Percentiles rank a stretch among this genome's conserved stretches.
Evolutionary conservation across 176 grass and related monocot species (phyloP).

Genomic region (Microstegium vimineum): DNA sequence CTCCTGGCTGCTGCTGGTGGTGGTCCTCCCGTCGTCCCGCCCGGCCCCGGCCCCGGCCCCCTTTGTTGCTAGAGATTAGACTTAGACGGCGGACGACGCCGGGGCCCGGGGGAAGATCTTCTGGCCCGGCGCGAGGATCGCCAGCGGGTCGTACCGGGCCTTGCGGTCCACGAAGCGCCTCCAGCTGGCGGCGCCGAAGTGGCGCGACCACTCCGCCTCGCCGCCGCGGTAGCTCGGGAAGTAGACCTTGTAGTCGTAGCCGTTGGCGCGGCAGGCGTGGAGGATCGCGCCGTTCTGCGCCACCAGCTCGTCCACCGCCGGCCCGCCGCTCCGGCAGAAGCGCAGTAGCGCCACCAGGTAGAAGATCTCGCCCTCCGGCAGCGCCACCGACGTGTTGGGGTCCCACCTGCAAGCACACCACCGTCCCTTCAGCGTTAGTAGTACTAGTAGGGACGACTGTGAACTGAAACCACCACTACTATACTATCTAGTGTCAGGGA

Average conservation of each 20-base stretch:
- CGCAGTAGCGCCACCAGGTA: conserved; percentile 95
- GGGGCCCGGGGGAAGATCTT: conserved; percentile 59
- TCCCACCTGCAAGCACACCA: conserved; percentile 68
- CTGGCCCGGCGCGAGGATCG: conserved; percentile 79
- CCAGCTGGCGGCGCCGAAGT: conserved; percentile 69
- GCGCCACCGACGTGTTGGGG: conserved; percentile 60
- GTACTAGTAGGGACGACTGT: no score
- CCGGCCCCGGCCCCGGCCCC: no score
- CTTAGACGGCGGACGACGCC: not conserved
- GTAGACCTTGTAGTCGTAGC: conserved; percentile 90
- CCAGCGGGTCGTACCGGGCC: conserved; percentile 65
- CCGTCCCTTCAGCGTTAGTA: no score
- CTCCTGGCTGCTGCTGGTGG: not conserved
- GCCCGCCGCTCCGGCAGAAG: conserved; percentile 49
- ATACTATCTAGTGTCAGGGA: no score
- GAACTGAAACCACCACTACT: no score
- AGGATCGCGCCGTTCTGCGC: conserved; percentile 69
- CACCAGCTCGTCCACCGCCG: conserved; percentile 53
- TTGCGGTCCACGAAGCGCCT: conserved; percentile 61
- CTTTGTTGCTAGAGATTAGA: not conserved
- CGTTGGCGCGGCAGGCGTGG: conserved; percentile 48
- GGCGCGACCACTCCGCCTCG: conserved; percentile 59
- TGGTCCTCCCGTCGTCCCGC: not conserved
- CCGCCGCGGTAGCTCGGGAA: conserved; percentile 54
- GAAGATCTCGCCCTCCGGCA: conserved; percentile 75